Base-by-base conservation (phyloP, 345 rosid genomes). In the Arabis hirsuta region DNA sequence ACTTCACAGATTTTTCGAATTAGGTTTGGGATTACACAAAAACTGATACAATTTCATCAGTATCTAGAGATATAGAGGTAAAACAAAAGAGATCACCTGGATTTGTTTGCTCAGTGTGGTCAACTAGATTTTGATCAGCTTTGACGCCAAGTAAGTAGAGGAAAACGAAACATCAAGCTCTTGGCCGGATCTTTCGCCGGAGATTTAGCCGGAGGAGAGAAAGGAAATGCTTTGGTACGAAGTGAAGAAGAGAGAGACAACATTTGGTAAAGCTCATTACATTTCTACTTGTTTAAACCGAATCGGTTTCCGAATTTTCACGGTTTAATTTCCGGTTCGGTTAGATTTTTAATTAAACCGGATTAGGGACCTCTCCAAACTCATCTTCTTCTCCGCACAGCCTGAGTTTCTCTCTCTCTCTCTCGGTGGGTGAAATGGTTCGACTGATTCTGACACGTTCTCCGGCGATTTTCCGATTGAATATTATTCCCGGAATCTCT, bases 391-490 rank as follows among this genome's bases (percentile, higher is more conserved):
- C 66, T 67, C 67, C 22, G 55, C 14, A 16, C 2, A 55, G 65
- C 6, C 26, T 9, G 5, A 10, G 48, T 22, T 55, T 2, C 11
- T 51, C 16, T 9, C 12, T 41, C 39, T 29, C 47, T 32, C 20
- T 10, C 3, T 46, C 12, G 10, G 63, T 47, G 39, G 48, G 31
- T 13, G 63, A 77, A 44, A 77, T 77, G 80, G 80, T 65, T 77
- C 52, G 73, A 2, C 52, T 42, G 50, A 57, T 65, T 24, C 73
- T 51, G 24, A 26, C 76, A 27, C 58, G 65, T 44, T 71, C 80
- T 58, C 80, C 80, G 73, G 68, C 68, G 67, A 65, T 65, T 16
- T 71, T 36, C 1, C 57, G 80, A 32, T 51, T 71, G 11, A 65
- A 3, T 56, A 8, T 62, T 3, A n/a, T 27, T 2, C 66, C 79